Evolutionary conservation across 768 basidiomycete species (phyloP).

Genomic region (Porphyrellus cyaneotinctus): DNA sequence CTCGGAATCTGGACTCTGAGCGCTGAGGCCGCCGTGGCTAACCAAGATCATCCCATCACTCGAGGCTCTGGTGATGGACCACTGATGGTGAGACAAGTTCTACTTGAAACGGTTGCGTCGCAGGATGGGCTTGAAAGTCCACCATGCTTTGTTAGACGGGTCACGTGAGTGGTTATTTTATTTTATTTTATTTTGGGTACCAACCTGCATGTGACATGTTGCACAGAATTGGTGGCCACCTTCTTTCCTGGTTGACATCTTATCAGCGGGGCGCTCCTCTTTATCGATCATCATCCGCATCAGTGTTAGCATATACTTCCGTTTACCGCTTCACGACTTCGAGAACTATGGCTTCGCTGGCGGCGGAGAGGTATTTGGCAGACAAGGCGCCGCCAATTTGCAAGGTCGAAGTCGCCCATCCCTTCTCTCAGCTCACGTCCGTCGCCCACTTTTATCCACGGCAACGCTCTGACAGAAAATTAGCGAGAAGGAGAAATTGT

Average conservation of each 20-base stretch:
- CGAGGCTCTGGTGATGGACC: too few species aligned
- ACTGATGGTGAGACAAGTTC: too few species aligned
- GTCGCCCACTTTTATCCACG: constrained; percentile 2
- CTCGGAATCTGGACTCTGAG: too few species aligned
- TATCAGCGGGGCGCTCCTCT: constrained; percentile 9
- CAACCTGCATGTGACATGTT: neutral
- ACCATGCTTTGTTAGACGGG: too few species aligned
- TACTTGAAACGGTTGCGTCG: too few species aligned
- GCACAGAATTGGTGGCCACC: neutral
- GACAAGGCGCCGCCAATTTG: constrained; percentile 77
- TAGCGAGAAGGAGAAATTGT: constrained; percentile 73
- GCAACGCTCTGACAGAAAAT: constrained; percentile 3
- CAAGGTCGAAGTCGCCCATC: constrained; percentile 59
- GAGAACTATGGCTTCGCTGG: constrained; percentile 33
- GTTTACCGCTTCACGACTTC: neutral
- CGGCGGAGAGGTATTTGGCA: constrained; percentile 63
- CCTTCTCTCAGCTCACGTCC: constrained; percentile 68
- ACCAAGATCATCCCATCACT: too few species aligned
- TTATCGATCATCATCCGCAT: constrained; percentile 10
- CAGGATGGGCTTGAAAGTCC: too few species aligned
- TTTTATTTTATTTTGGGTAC: too few species aligned
- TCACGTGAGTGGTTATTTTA: neutral
- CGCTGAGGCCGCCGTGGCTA: too few species aligned
- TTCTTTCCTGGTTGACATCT: constrained; percentile 2
- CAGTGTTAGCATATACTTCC: neutral